These are phyloP conservation scores for Eucalyptus pauciflora DNA, from an alignment of 345 rosid genomes.

Conservation along the genomic window DNA sequence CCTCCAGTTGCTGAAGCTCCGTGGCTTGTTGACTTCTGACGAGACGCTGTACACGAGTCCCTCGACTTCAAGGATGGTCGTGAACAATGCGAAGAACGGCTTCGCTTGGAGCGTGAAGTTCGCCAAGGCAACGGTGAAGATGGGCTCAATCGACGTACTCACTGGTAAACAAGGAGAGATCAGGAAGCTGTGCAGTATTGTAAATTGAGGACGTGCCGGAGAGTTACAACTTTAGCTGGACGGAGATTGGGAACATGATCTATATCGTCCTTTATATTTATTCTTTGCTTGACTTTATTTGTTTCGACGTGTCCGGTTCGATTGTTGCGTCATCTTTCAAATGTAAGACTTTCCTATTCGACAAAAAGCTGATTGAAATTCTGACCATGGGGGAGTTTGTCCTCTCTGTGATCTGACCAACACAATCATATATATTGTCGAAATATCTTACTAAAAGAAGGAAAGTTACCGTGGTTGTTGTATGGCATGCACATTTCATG, in stretches of 20 bases:
- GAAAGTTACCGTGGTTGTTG: background rate
- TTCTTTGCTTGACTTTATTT: background rate
- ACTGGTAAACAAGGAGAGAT: conserved; percentile 23
- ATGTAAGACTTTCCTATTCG: background rate
- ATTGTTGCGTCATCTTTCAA: background rate
- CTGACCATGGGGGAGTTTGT: background rate
- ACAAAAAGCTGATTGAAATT: background rate
- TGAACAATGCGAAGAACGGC: conserved; percentile 4
- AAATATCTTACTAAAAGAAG: background rate
- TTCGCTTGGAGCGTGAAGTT: conserved; percentile 13
- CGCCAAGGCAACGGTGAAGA: conserved; percentile 20
- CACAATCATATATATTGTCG: background rate
- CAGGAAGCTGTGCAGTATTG: conserved; percentile 19
- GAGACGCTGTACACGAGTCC: conserved; percentile 16
- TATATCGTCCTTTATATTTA: background rate
- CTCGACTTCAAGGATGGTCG: conserved; percentile 8
- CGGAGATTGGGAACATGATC: background rate
- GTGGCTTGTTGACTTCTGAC: conserved; percentile 30
- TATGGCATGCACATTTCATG: background rate
- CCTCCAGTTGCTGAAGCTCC: background rate
- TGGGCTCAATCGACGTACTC: conserved; percentile 26
- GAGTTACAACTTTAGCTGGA: background rate
- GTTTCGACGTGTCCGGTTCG: background rate
- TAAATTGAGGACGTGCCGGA: background rate
- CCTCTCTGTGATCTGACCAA: background rate